Evolutionary conservation across 2,329 filamentous ascomycete genomes (phyloP), one percentile per base, ranked within the genome.

Genomic region (Annulohypoxylon truncatum): DNA sequence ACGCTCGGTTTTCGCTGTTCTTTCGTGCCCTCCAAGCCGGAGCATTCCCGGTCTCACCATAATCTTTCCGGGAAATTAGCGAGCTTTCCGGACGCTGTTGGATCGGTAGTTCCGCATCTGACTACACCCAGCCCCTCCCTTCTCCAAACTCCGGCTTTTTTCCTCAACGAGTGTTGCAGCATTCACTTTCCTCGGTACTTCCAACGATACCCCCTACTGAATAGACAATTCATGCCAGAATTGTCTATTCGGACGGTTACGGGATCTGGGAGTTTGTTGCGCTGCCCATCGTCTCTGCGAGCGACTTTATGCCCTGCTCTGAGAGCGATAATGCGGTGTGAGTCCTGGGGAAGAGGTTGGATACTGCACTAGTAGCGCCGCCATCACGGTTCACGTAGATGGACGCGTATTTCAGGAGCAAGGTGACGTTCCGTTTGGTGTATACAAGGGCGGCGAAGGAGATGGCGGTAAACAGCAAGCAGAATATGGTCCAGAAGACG

Each of bases 401-500:
- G 20, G 55, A 54, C 3, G 64, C 67, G 35, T 66, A 61, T 18
- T 48, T 44, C 12, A 70, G 52, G 67, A 93, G 86, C 61, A 86
- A 84, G 65, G 83, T 79, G 70, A 93, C 78, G 77, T 92, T 91
- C 84, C 71, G 67, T 20, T 90, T 90, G 7, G 92, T 86, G 80
- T 93, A 93, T 56, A 93, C 83, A 56, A 87, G 87, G 42, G 86
- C 85, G 67, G 89, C 90, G 68, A 90, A 88, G 64, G 90, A 82
- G 73, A 92, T 84, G 82, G 92, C 87, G 65, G 87, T 86, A 75
- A 92, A 82, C 69, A 92, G 85, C 72, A 91, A 85, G 79, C 92
- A 89, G 76, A 93, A 85, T 63, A 93, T 84, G 1, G 89, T 88
- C 80, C 92, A 93, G 83, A 94, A 92, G 72, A 92, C 87, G 77